Evolutionary conservation across 768 basidiomycete genomes (phyloP), one percentile per base, ranked within the genome.

Genomic region (Boletellus ananas): DNA sequence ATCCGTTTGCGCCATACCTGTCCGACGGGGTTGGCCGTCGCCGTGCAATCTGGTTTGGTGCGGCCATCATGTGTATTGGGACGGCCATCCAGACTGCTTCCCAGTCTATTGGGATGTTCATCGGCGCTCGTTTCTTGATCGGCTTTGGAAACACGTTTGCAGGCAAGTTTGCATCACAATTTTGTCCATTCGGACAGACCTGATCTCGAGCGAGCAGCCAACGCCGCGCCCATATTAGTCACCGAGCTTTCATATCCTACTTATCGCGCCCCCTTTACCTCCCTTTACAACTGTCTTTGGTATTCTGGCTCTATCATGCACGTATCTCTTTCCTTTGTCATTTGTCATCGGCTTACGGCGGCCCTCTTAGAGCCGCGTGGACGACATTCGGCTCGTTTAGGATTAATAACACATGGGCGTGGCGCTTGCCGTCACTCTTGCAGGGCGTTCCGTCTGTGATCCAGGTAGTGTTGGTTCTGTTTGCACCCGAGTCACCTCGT

Each of bases 261-360:
- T 3, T 83, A 94, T 66, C 88, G 91, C 55, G 85, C 83, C 11
- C 82, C 81, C 21, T 68, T 93, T 54, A 92, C 87, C 9, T 83
- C 87, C 2, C 70, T 81, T 42, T 90, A 87, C 73, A 89, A 90
- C 75, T 83, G 85, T 17, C 80, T 90, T 53, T 92, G 90, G 89
- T 89, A 89, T 62, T 83, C 85, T 16, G 90, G 90, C 47, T 78
- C 87, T 52, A 88, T 90, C 65, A 64, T 90, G 81, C 81, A 52
- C 39, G 79, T 73, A 21, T 48, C 27, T 54, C 51, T 34, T 35
- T 20, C 10, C 6, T 36, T 27, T 16, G 17, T 45, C 25, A n/a
- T 25, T 16, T 1, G 31, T 42, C 11, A 1, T 21, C 25, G 0
- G 34, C 16, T 39, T 6, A 14, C 18, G 8, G 34, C 14, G 11